Percentiles rank a stretch among this genome's conserved stretches.
Conservation (phyloP, 2,329 filamentous ascomycete genomes). For the Chaetomium strumarium region DNA sequence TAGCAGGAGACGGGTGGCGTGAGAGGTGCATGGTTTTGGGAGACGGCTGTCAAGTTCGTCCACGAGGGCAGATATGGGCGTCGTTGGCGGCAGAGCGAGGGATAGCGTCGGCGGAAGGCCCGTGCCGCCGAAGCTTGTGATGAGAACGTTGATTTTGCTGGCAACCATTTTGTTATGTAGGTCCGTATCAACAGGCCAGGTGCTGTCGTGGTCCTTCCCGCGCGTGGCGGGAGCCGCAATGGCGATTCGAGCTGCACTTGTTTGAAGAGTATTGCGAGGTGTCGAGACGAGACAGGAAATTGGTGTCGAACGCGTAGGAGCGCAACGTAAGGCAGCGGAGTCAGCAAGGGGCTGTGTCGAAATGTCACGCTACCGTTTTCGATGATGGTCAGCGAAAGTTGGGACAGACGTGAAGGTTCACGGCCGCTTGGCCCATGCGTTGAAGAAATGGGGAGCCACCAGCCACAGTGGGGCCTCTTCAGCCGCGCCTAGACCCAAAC, state of each 20-base stretch:
- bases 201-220: neutral
- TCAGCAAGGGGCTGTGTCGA: neutral
- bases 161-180: slow-evolving; percentile 43
- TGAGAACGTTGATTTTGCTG: slow-evolving; percentile 67
- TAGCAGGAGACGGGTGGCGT: slow-evolving; percentile 57
- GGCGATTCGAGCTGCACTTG: neutral
- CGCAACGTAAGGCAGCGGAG: too few species aligned
- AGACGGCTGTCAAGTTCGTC: slow-evolving; percentile 55
- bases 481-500: slow-evolving; percentile 15
- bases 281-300: neutral
- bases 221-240: neutral
- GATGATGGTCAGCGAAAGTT: neutral
- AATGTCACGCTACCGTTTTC: neutral
- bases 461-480: slow-evolving; percentile 16
- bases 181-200: neutral
- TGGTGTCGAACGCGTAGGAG: too few species aligned
- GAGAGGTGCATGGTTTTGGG: slow-evolving; percentile 43
- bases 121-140: slow-evolving; percentile 79
- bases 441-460: neutral
- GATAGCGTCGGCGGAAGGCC: slow-evolving; percentile 76
- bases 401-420: neutral
- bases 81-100: slow-evolving; percentile 61
- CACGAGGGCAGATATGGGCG: slow-evolving; percentile 63
- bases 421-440: neutral
- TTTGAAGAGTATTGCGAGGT: neutral